Conservation (phyloP, 495 filamentous ascomycete genomes). For the Daldinia decipiens region DNA sequence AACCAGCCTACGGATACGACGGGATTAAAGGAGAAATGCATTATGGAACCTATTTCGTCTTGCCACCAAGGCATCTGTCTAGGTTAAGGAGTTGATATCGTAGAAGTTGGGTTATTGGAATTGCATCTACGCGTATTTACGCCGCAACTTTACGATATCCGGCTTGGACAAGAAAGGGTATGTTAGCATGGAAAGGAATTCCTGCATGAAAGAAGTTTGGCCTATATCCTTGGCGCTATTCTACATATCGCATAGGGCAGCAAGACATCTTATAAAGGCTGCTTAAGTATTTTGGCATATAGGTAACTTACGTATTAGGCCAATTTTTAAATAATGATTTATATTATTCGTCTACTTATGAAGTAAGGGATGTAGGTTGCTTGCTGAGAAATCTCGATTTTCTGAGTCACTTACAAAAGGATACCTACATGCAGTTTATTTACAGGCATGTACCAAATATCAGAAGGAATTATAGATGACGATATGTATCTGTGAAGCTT, state of each 20-base stretch:
- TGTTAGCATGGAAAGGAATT: not conserved
- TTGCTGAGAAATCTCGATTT: too few relatives aligned
- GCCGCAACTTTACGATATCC: not conserved
- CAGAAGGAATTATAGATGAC: too few relatives aligned
- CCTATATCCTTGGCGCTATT: slow-evolving; percentile 3
- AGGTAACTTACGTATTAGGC: slow-evolving; percentile 5
- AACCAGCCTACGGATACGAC: not conserved
- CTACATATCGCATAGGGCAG: slow-evolving; percentile 7
- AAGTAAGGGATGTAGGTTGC: not conserved
- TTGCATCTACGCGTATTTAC: slow-evolving; percentile 25
- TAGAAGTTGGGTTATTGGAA: slow-evolving; percentile 8
- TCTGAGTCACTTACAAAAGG: too few relatives aligned
- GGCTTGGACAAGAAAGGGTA: not conserved
- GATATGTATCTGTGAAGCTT: not conserved
- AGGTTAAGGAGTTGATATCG: slow-evolving; percentile 4
- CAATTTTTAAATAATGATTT: slow-evolving; percentile 14
- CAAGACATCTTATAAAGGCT: slow-evolving; percentile 2
- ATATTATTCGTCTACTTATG: not conserved
- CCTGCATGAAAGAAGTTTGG: slow-evolving; percentile 6
- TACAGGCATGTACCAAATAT: too few relatives aligned
- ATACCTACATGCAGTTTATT: too few relatives aligned
- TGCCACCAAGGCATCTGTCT: not conserved
- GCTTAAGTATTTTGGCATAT: slow-evolving; percentile 12
- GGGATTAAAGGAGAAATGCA: not conserved
- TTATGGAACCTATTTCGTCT: not conserved